Evolutionary conservation across 176 grass and related monocot genomes (phyloP), one percentile per base, ranked within the genome.

Genomic region (Dendrocalamus sinicus): DNA sequence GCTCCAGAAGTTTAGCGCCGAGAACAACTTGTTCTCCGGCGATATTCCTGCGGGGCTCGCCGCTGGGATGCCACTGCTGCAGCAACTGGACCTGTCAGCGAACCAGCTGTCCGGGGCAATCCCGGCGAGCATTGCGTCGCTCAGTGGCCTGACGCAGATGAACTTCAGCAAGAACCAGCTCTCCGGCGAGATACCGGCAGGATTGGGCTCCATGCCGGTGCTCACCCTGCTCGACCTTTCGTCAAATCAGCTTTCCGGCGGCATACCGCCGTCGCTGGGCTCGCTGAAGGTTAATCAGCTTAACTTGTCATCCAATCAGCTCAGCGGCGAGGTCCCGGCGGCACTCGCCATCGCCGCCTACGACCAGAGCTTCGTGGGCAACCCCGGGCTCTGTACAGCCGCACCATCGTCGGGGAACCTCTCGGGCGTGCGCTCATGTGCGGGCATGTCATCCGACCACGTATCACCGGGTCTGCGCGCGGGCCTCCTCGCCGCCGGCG

Each of bases 191-290:
- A 99, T 99, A 75, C 96, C 94, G 23, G 67, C 70, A 0, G 84
- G 23, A 7, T 23, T 99, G 13, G 91, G 91, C 48, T 89, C 82
- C 35, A 86, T 99, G 26, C 75, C 75, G 67, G 90, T 73, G 72
- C 94, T 99, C 57, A 94, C 78, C 58, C 68, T 90, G n/a, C 92
- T 96, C 3, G 94, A 99, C 68, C 86, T 99, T 6, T 99, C 94
- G 6, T 82, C 79, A 22, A 99, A 99, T 86, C 61, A 75, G 40
- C 67, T 99, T n/a, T 94, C 94, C 75, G 90, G 96, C 5, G 9
- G 2, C 43, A 94, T 99, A 12, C 96, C 96, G 6, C 0, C 79
- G 6, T 32, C 46, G 32, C 89, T 99, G 10, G 86, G 67, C 0
- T 60, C 67, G 14, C 47, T 96, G 4, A 96, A 85, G 70, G 4